Evolutionary conservation across 371 early-diverging fungal species (phyloP).

Genomic region (Actinomucor elegans): DNA sequence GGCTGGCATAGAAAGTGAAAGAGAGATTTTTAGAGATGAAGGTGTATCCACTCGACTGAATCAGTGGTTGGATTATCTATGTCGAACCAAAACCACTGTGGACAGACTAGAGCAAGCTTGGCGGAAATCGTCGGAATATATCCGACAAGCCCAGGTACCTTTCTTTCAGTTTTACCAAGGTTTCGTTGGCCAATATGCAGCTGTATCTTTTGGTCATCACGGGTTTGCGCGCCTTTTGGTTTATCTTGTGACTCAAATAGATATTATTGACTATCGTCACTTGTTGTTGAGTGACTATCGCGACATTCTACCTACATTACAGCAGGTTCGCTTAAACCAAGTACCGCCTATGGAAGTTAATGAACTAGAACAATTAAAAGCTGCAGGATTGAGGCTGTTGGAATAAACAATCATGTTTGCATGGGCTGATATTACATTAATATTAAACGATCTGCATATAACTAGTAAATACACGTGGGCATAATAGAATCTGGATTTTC

Average conservation of each 20-base stretch:
- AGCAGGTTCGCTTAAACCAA: constrained; percentile 17
- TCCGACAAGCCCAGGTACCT: constrained; percentile 42
- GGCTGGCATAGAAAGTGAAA: constrained; percentile 33
- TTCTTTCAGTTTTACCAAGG: constrained; percentile 62
- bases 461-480: constrained; percentile 11
- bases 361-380: constrained; percentile 1
- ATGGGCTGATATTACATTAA: not conserved
- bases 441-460: constrained; percentile 1
- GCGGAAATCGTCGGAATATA: constrained; percentile 41
- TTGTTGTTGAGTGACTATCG: constrained; percentile 41
- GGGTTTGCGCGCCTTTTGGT: constrained; percentile 44
- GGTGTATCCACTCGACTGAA: constrained; percentile 37
- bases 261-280: constrained; percentile 49
- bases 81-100: constrained; percentile 20
- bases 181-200: constrained; percentile 58
- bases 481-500: no score
- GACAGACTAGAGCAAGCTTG: constrained; percentile 39
- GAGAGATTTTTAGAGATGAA: constrained; percentile 53
- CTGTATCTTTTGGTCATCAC: constrained; percentile 44
- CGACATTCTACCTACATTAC: constrained; percentile 31
- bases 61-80: constrained; percentile 37
- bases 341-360: constrained; percentile 7
- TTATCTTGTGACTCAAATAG: constrained; percentile 46
- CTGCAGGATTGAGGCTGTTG: constrained; percentile 18
- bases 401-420: not conserved